Evolutionary conservation across 257 asterid species (phyloP).

Genomic region (Scutellaria barbata): DNA sequence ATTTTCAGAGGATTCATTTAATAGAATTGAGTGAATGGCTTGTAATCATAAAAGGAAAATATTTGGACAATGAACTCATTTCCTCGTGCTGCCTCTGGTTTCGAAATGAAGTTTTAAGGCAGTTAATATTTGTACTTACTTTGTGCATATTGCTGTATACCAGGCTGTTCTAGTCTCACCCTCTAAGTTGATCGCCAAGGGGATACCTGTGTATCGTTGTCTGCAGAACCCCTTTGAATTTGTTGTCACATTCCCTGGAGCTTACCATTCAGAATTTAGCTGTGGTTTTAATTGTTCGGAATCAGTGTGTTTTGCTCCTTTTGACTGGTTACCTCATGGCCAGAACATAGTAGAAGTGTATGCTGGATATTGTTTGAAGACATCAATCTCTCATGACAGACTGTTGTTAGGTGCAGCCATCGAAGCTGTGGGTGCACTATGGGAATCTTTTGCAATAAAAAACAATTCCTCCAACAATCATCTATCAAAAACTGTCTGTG

Average conservation of each 20-base stretch:
- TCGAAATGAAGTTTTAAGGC: constrained; percentile 3
- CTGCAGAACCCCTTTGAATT: constrained; percentile 71
- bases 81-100: not conserved
- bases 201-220: constrained; percentile 83
- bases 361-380: constrained; percentile 52
- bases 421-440: constrained; percentile 57
- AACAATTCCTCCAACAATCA: constrained; percentile 32
- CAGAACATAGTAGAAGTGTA: constrained; percentile 62
- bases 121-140: constrained; percentile 9
- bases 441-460: constrained; percentile 46
- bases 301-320: constrained; percentile 72
- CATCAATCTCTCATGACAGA: constrained; percentile 74
- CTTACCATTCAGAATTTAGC: constrained; percentile 67
- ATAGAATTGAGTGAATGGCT: not conserved
- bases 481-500: constrained; percentile 51
- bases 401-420: constrained; percentile 71
- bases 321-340: constrained; percentile 88
- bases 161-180: constrained; percentile 81
- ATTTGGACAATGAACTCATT: too few species aligned
- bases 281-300: constrained; percentile 87
- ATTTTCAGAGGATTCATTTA: constrained; percentile 17
- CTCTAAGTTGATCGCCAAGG: constrained; percentile 60
- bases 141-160: constrained; percentile 13
- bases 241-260: constrained; percentile 73
- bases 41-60: not conserved